Conservation (phyloP, 495 filamentous ascomycete species). For the Melanomma pulvis-pyrius region DNA sequence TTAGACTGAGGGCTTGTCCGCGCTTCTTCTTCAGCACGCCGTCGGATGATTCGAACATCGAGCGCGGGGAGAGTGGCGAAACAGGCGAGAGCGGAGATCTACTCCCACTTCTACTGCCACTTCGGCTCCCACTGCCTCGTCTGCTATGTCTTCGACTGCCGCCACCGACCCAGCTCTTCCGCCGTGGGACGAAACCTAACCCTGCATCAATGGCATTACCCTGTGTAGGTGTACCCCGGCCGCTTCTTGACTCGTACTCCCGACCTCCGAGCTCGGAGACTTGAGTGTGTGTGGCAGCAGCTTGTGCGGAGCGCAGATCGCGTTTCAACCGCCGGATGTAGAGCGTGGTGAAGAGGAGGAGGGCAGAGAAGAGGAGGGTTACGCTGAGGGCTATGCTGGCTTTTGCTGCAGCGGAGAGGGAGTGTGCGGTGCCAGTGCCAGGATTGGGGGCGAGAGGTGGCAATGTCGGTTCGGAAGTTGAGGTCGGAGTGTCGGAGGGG, state of each 20-base stretch:
- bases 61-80: background rate
- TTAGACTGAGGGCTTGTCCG: conserved; percentile 22
- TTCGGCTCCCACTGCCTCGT: background rate
- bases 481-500: background rate
- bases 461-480: conserved; percentile 16
- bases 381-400: conserved; percentile 25
- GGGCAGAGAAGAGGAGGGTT: background rate
- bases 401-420: conserved; percentile 24
- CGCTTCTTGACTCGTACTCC: background rate
- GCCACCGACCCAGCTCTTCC: conserved; percentile 12
- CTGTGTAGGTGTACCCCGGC: conserved; percentile 5
- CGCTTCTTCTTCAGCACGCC: conserved; percentile 24
- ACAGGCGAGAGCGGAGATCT: background rate
- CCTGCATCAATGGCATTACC: background rate
- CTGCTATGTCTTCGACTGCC: background rate
- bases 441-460: conserved; percentile 13
- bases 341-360: conserved; percentile 15
- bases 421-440: background rate
- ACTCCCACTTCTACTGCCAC: background rate
- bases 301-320: conserved; percentile 24
- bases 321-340: conserved; percentile 32
- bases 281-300: conserved; percentile 5
- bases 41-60: background rate
- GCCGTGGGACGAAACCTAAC: background rate
- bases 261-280: background rate